A percentile compares a stretch with the other conserved stretches of the same genome.
phyloP scores from a whole-genome alignment of 1,284 basidiomycete genomes.

The Termitomyces sp. region DNA sequence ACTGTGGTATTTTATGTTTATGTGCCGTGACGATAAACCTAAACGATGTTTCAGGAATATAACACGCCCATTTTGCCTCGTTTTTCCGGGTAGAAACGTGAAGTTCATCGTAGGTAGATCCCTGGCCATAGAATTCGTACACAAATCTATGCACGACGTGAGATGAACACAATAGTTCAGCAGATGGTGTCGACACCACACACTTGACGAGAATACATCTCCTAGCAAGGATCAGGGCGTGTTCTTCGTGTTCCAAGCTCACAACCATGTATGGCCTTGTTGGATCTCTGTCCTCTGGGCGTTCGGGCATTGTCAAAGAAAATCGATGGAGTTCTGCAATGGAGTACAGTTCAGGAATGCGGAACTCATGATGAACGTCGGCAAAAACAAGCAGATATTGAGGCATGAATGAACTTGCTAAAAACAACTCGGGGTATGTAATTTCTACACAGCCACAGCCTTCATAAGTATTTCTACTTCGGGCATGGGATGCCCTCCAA shows the following conservation, averaged over 20 bases:
- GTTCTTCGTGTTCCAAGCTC: constrained; percentile 63
- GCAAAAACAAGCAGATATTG: constrained; percentile 75
- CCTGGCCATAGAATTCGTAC: constrained; percentile 73
- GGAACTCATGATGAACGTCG: constrained; percentile 74
- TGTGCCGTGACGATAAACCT: constrained; percentile 77
- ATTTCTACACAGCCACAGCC: constrained; percentile 22
- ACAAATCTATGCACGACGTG: constrained; percentile 49
- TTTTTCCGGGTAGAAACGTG: constrained; percentile 52
- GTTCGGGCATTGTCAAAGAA: constrained; percentile 39
- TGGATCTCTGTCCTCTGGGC: constrained; percentile 41
- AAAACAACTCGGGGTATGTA: background rate
- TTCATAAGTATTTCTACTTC: too few species aligned
- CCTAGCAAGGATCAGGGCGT: constrained; percentile 69
- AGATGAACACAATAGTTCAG: background rate
- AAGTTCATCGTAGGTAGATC: constrained; percentile 63
- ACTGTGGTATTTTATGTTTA: constrained; percentile 70
- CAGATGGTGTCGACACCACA: constrained; percentile 18
- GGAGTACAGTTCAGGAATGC: constrained; percentile 75
- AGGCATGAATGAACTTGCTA: constrained; percentile 10
- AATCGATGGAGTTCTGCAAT: constrained; percentile 66
- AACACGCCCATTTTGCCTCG: constrained; percentile 52
- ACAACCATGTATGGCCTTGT: constrained; percentile 75
- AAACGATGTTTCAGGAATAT: constrained; percentile 67
- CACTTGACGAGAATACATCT: constrained; percentile 85
- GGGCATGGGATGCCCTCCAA: constrained; percentile 18